Conservation (phyloP, 345 rosid species). For the Acer saccharum region DNA sequence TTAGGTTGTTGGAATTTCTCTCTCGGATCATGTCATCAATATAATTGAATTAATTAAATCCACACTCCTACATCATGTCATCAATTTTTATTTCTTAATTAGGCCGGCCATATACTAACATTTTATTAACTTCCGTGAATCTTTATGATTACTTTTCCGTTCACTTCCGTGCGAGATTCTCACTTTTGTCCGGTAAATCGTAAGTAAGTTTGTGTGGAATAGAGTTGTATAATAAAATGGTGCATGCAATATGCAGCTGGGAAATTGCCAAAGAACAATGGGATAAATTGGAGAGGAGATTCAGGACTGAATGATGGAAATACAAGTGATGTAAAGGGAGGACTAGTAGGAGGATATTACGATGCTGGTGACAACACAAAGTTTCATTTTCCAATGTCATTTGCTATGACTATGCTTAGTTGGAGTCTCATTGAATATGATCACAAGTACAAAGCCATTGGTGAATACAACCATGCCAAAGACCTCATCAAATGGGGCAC, state of each 20-base stretch:
- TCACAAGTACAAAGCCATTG: conserved; percentile 60
- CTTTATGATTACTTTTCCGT: no score
- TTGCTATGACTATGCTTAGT: conserved; percentile 85
- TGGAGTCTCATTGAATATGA: conserved; percentile 90
- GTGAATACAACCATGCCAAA: conserved; percentile 59
- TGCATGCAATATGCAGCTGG: conserved; percentile 56
- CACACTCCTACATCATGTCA: no score
- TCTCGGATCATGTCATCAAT: no score
- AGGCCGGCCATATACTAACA: no score
- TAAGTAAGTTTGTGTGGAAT: no score
- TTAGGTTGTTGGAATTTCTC: no score
- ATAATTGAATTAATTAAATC: no score
- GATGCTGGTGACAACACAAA: conserved; percentile 81
- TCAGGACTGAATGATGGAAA: conserved; percentile 75
- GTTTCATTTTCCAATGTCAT: conserved; percentile 90
- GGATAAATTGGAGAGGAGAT: conserved; percentile 74
- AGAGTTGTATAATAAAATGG: background rate
- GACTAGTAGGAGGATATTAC: conserved; percentile 83
- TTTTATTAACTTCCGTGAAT: no score
- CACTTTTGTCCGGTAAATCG: no score
- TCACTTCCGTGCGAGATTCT: no score
- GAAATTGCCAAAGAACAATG: conserved; percentile 61
- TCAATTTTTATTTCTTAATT: no score
- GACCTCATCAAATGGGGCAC: conserved; percentile 87
- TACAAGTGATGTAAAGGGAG: conserved; percentile 41